Percentiles rank a stretch among this genome's conserved stretches.
Conservation (phyloP, 2,329 filamentous ascomycete species). For the Botrytis deweyae region DNA sequence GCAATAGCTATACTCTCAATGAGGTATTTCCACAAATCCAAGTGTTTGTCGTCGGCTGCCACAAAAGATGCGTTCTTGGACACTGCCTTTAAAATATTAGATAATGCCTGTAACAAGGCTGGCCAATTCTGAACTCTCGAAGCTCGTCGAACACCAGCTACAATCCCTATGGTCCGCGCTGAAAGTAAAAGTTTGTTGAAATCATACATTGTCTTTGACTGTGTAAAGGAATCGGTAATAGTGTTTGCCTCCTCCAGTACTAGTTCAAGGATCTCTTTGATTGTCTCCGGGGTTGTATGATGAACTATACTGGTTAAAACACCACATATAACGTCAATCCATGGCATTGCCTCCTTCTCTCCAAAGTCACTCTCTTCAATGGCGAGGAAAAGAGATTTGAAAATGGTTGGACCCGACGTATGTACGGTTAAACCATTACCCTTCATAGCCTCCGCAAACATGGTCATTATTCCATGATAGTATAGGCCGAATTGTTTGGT, state of each 20-base stretch:
- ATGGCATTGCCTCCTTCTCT: constrained; percentile 45
- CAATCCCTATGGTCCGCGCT: constrained; percentile 62
- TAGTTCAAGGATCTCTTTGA: constrained; percentile 64
- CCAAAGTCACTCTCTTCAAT: constrained; percentile 50
- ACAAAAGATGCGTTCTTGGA: constrained; percentile 42
- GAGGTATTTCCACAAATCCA: constrained; percentile 56
- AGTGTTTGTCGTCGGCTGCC: constrained; percentile 37
- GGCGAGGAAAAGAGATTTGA: constrained; percentile 49
- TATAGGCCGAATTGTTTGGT: constrained; percentile 66
- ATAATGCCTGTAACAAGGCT: constrained; percentile 56
- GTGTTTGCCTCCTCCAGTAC: constrained; percentile 53
- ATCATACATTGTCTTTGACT: constrained; percentile 36
- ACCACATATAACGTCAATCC: constrained; percentile 69
- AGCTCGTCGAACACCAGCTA: constrained; percentile 80
- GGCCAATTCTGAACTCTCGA: constrained; percentile 72
- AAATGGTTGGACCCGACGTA: constrained; percentile 56
- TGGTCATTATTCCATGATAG: constrained; percentile 83
- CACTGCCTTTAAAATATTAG: constrained; percentile 51
- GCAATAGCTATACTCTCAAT: constrained; percentile 63
- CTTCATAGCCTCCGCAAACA: constrained; percentile 82
- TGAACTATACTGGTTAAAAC: constrained; percentile 81
- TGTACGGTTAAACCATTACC: constrained; percentile 59
- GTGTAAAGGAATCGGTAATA: constrained; percentile 43
- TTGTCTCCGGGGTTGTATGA: constrained; percentile 72
- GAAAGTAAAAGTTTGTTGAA: constrained; percentile 50